These are phyloP conservation scores for Plasmopara viticola DNA, from an alignment of 352 stramenopile genomes.

Conservation along the genomic window DNA sequence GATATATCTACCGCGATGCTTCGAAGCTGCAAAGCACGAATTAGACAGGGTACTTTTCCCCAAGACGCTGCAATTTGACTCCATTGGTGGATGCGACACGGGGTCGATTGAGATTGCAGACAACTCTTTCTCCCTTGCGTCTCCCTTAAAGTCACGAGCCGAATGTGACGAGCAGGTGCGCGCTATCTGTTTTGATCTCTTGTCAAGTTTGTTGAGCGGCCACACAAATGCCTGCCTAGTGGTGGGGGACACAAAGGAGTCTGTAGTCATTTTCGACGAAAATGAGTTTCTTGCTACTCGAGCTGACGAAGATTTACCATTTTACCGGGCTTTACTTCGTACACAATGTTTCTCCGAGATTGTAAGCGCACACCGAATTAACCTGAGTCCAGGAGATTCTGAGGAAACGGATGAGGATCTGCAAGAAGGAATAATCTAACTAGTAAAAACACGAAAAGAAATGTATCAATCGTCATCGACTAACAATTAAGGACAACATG, in stretches of 20 bases:
- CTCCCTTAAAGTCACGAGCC: too few species aligned
- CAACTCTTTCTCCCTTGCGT: too few species aligned
- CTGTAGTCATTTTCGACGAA: slow-evolving; percentile 84
- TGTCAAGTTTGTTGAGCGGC: slow-evolving; percentile 50
- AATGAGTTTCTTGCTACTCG: slow-evolving; percentile 70
- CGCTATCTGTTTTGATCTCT: slow-evolving; percentile 60
- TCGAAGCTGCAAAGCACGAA: slow-evolving; percentile 45
- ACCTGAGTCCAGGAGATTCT: slow-evolving; percentile 34
- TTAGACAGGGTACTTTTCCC: slow-evolving; percentile 53
- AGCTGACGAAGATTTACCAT: slow-evolving; percentile 45
- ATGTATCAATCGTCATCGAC: slow-evolving; percentile 6
- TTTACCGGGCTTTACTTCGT: slow-evolving; percentile 63
- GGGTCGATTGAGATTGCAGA: slow-evolving; percentile 2
- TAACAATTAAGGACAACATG: slow-evolving; percentile 7
- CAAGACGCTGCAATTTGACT: slow-evolving; percentile 30
- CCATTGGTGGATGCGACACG: slow-evolving; percentile 28
- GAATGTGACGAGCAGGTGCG: slow-evolving; percentile 32
- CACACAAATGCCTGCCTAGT: slow-evolving; percentile 74
- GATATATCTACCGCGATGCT: slow-evolving; percentile 50
- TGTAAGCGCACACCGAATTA: slow-evolving; percentile 67
- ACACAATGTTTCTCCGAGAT: slow-evolving; percentile 84
- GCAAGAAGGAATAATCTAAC: slow-evolving; percentile 47
- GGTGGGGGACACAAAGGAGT: slow-evolving; percentile 81
- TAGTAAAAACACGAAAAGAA: neutral
- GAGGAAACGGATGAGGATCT: slow-evolving; percentile 31